A percentile compares a stretch with the other conserved stretches of the same genome.
phyloP scores from a whole-genome alignment of 2,329 filamentous ascomycete genomes.

The Berkeleyomyces rouxiae region DNA sequence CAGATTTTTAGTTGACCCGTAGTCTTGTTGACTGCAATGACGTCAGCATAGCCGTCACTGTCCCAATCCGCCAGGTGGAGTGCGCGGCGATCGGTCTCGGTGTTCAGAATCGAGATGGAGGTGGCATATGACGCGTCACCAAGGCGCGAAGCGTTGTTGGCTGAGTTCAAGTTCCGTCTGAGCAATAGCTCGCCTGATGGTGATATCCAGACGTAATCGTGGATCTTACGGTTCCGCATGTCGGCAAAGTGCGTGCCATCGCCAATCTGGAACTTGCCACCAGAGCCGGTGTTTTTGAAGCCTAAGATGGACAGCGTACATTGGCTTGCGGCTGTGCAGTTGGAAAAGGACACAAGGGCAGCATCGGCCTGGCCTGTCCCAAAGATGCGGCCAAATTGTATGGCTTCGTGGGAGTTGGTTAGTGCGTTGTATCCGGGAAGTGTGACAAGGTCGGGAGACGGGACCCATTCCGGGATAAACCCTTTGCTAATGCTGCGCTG shows the following conservation, averaged over 20 bases:
- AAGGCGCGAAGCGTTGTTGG: neutral
- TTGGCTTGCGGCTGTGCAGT: neutral
- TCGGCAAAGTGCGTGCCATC: slow-evolving; percentile 14
- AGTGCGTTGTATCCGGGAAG: neutral
- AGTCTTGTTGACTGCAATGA: slow-evolving; percentile 13
- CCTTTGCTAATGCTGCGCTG: slow-evolving; percentile 11
- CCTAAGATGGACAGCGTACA: slow-evolving; percentile 10
- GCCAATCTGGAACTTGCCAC: slow-evolving; percentile 14
- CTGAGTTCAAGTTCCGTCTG: slow-evolving; percentile 6
- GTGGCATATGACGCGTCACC: neutral
- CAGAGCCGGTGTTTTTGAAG: slow-evolving; percentile 15
- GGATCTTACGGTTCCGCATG: slow-evolving; percentile 10
- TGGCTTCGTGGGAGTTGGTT: neutral
- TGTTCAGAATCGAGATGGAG: slow-evolving; percentile 1
- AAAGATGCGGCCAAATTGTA: slow-evolving; percentile 16
- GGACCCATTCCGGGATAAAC: slow-evolving; percentile 11
- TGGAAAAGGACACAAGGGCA: neutral
- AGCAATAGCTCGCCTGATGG: slow-evolving; percentile 11
- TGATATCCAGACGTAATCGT: slow-evolving; percentile 16
- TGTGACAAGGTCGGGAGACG: neutral
- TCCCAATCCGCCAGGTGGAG: slow-evolving; percentile 24
- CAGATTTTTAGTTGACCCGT: slow-evolving; percentile 10
- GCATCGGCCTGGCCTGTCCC: slow-evolving; percentile 7
- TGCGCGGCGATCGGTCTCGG: slow-evolving; percentile 17
- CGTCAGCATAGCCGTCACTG: slow-evolving; percentile 22